Evolutionary conservation across 768 basidiomycete species (phyloP).

Genomic region (Tulasnella sp.): DNA sequence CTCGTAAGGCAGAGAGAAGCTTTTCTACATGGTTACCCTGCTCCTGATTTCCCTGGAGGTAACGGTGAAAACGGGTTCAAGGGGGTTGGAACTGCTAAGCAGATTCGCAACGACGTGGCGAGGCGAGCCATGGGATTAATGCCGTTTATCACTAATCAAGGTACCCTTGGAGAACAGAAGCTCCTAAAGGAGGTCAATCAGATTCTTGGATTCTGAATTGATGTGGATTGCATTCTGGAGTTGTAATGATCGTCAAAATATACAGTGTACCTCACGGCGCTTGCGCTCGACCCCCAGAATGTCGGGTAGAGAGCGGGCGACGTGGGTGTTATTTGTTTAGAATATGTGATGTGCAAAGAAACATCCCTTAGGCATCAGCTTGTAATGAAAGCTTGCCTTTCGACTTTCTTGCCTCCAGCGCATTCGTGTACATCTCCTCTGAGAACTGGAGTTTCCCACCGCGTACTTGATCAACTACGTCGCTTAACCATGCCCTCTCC

Average conservation of each 20-base stretch:
- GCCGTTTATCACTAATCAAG: neutral
- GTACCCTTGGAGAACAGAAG: neutral
- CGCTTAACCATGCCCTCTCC: slow-evolving; percentile 44
- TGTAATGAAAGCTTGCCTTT: too few relatives aligned
- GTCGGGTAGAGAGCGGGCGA: too few relatives aligned
- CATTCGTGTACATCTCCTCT: slow-evolving; percentile 41
- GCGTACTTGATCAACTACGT: slow-evolving; percentile 40
- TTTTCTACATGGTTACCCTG: slow-evolving; percentile 3
- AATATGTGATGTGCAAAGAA: too few relatives aligned
- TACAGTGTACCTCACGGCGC: too few relatives aligned
- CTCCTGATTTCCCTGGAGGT: slow-evolving; percentile 15
- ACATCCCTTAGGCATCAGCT: too few relatives aligned
- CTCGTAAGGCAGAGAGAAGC: slow-evolving; percentile 1
- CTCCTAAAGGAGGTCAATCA: neutral
- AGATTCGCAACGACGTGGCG: neutral
- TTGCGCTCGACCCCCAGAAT: too few relatives aligned
- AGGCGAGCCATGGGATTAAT: neutral
- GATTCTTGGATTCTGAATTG: slow-evolving; percentile 2
- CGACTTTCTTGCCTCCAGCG: slow-evolving; percentile 32
- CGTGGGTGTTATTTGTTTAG: too few relatives aligned
- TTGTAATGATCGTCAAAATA: too few relatives aligned
- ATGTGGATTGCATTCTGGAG: too few relatives aligned
- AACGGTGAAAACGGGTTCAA: slow-evolving; percentile 9
- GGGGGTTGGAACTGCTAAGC: neutral
- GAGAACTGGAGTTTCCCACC: slow-evolving; percentile 31